A percentile compares a stretch with the other conserved stretches of the same genome.
Evolutionary conservation across 1,284 basidiomycete species (phyloP).

Genomic region (Irpex sp.): DNA sequence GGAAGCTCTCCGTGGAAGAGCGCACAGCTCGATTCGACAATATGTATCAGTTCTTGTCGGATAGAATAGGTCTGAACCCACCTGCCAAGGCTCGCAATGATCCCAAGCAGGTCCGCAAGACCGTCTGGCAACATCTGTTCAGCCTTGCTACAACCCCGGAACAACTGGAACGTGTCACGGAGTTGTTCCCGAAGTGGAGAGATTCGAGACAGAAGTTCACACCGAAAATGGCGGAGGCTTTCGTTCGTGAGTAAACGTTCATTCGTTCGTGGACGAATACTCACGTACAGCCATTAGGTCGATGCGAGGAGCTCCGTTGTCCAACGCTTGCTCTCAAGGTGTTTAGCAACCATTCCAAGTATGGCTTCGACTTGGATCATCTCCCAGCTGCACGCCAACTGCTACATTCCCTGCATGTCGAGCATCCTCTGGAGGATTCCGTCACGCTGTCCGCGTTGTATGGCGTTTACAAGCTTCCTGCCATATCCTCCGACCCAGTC

Average conservation of each 20-base stretch:
- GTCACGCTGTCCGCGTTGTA: constrained; percentile 49
- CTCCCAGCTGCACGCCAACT: constrained; percentile 46
- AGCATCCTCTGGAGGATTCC: constrained; percentile 42
- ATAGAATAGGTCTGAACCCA: constrained; percentile 21
- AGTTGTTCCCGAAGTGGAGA: constrained; percentile 44
- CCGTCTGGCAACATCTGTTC: constrained; percentile 45
- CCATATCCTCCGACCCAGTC: constrained; percentile 49
- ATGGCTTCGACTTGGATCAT: constrained; percentile 49
- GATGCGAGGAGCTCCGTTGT: constrained; percentile 53
- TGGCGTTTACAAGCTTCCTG: constrained; percentile 46
- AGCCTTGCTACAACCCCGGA: constrained; percentile 42
- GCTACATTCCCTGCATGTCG: constrained; percentile 41
- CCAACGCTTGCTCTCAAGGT: constrained; percentile 55
- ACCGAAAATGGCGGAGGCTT: constrained; percentile 36
- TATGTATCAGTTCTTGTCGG: constrained; percentile 21
- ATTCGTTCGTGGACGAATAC: constrained; percentile 14
- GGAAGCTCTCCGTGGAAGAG: constrained; percentile 15
- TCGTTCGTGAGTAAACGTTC: constrained; percentile 42
- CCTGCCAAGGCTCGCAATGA: constrained; percentile 5
- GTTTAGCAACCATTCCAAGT: constrained; percentile 58
- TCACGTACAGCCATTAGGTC: constrained; percentile 29
- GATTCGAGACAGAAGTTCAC: constrained; percentile 38
- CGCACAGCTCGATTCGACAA: constrained; percentile 25
- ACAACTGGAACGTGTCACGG: constrained; percentile 42
- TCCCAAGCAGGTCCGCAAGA: constrained; percentile 25